phyloP scores from a whole-genome alignment of 2,329 filamentous ascomycete species.

The Endothia cerciana region DNA sequence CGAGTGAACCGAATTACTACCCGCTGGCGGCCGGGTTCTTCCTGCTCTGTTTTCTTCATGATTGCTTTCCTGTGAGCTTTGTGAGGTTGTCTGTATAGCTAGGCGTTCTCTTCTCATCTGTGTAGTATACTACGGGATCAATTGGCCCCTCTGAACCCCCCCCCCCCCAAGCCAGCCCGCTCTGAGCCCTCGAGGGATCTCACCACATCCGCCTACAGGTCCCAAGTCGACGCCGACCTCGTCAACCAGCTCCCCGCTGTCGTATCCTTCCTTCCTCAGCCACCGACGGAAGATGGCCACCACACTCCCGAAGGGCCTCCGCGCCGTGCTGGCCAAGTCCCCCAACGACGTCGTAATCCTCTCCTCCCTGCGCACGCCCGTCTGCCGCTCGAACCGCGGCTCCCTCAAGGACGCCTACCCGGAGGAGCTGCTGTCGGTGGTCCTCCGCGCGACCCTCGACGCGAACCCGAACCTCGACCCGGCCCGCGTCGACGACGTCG shows the following conservation, averaged over 20 bases:
- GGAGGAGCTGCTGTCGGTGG: conserved; percentile 79
- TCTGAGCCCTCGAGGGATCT: not conserved
- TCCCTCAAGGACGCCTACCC: conserved; percentile 86
- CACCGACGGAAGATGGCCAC: conserved; percentile 43
- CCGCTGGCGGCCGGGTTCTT: conserved; percentile 1
- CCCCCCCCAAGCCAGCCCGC: too few species aligned
- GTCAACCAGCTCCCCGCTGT: not conserved
- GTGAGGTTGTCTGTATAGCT: not conserved
- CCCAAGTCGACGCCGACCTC: not conserved
- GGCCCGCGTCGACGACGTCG: conserved; percentile 74
- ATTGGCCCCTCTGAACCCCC: not conserved
- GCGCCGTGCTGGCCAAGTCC: conserved; percentile 76
- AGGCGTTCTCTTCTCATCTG: not conserved
- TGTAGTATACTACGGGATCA: not conserved
- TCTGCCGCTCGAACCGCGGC: conserved; percentile 83
- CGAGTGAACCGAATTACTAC: not conserved
- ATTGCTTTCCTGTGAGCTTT: not conserved
- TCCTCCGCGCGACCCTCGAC: conserved; percentile 68
- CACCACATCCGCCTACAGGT: too few species aligned
- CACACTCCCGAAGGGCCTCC: conserved; percentile 65
- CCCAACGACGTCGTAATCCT: conserved; percentile 86
- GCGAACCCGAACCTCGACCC: conserved; percentile 75
- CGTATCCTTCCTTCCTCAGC: not conserved
- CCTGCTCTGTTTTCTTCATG: not conserved
- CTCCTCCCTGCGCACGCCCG: conserved; percentile 85